Conservation (phyloP, 257 asterid genomes). For the Solanum neorickii region DNA sequence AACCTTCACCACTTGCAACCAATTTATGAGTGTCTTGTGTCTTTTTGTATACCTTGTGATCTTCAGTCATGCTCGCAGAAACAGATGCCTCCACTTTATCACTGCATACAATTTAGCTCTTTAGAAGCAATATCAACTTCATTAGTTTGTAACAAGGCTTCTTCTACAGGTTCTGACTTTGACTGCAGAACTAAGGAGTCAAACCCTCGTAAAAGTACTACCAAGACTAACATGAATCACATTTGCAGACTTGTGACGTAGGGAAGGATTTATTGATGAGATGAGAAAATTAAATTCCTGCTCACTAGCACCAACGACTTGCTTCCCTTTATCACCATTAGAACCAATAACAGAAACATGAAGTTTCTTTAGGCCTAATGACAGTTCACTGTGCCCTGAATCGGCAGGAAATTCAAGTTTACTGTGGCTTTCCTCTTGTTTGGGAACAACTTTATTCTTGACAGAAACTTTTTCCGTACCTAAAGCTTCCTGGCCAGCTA, state of each 20-base stretch:
- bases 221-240: too few relatives aligned
- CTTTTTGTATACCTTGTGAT: conserved; percentile 16
- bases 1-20: neutral
- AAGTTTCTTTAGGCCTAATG: conserved; percentile 22
- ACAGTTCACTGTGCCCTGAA: conserved; percentile 25
- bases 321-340: neutral
- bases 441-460: conserved; percentile 27
- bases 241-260: too few relatives aligned
- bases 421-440: conserved; percentile 14
- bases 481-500: conserved; percentile 5
- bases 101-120: conserved; percentile 13
- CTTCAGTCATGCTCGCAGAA: neutral
- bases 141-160: neutral
- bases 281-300: neutral
- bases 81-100: neutral
- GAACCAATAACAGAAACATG: conserved; percentile 9
- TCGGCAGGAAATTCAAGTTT: conserved; percentile 13
- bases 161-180: too few relatives aligned
- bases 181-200: too few relatives aligned
- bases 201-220: too few relatives aligned
- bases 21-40: neutral
- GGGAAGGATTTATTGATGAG: too few relatives aligned
- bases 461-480: conserved; percentile 5
- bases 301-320: too few relatives aligned
- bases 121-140: neutral